Conservation (phyloP, 1,284 basidiomycete genomes). For the Violaceomyces palustris region DNA sequence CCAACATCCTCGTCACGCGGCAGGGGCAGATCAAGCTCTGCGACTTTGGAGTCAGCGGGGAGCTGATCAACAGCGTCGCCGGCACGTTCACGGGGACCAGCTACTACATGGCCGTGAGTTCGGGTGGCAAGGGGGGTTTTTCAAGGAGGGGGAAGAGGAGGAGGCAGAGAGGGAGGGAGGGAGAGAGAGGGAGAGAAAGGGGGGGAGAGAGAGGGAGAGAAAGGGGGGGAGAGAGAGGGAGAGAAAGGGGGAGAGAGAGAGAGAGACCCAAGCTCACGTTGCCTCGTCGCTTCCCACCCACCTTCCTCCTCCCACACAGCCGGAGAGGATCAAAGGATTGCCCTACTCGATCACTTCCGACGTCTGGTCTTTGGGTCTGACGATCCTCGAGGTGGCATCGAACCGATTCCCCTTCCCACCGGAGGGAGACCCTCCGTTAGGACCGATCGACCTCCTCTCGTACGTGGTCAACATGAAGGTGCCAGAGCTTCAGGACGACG, state of each 20-base stretch:
- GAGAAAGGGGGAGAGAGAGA: too few species aligned
- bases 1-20: conserved; percentile 82
- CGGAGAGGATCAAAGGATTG: conserved; percentile 83
- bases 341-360: conserved; percentile 90
- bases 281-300: too few species aligned
- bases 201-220: too few species aligned
- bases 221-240: too few species aligned
- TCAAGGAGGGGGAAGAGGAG: too few species aligned
- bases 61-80: conserved; percentile 82
- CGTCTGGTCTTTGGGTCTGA: conserved; percentile 95
- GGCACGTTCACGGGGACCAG: conserved; percentile 95
- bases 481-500: conserved; percentile 64
- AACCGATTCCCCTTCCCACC: conserved; percentile 93
- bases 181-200: too few species aligned
- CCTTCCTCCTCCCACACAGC: too few species aligned
- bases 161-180: too few species aligned
- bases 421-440: conserved; percentile 62
- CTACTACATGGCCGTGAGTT: conserved; percentile 93
- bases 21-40: conserved; percentile 84
- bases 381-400: conserved; percentile 85
- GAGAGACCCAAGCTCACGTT: too few species aligned
- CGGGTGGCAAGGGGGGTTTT: too few species aligned
- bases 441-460: conserved; percentile 87
- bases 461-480: conserved; percentile 85
- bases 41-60: conserved; percentile 95